phyloP scores from a whole-genome alignment of 106 monocot species.

The Hemerocallis citrina region DNA sequence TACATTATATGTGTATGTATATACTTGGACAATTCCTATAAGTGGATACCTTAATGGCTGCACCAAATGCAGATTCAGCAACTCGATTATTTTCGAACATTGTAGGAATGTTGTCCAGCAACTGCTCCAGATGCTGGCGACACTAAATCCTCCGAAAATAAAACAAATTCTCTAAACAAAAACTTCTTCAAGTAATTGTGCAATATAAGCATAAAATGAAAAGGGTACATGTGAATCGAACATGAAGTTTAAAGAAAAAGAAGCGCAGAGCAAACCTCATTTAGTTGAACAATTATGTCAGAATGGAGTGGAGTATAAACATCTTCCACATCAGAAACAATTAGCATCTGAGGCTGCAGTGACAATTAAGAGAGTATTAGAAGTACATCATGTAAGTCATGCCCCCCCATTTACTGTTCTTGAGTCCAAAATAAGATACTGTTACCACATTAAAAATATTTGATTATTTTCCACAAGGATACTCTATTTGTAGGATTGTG shows the following conservation, averaged over 20 bases:
- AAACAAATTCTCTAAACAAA: conserved; percentile 17
- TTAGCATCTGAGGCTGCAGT: conserved; percentile 91
- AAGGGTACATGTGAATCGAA: background rate
- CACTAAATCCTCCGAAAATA: conserved; percentile 49
- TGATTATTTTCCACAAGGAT: too few species aligned
- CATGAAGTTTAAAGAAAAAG: background rate
- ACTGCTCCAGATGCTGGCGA: conserved; percentile 80
- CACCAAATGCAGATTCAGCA: conserved; percentile 95
- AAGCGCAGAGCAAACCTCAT: conserved; percentile 54
- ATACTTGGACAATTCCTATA: background rate
- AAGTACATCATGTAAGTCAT: too few species aligned
- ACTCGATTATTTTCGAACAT: conserved; percentile 86
- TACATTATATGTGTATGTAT: too few species aligned
- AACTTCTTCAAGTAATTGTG: background rate
- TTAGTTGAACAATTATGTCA: conserved; percentile 74
- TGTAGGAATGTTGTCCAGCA: conserved; percentile 86
- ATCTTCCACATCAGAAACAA: conserved; percentile 96
- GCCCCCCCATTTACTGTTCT: too few species aligned
- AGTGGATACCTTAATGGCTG: conserved; percentile 75
- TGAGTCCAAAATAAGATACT: too few species aligned
- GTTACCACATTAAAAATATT: too few species aligned
- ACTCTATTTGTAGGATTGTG: too few species aligned
- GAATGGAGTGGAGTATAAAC: conserved; percentile 92
- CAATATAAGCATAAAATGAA: background rate
- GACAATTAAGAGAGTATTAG: background rate